These are phyloP conservation scores for Brassica napus DNA, from an alignment of 345 rosid species.

Conservation along the genomic window Da-Ae NC_063452.1:63629001-63629500, in stretches of 20 bases:
- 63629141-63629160: conserved; percentile 38
- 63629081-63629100: conserved; percentile 34
- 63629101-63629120: conserved; percentile 37
- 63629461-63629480: conserved; percentile 9
- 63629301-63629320: conserved; percentile 29
- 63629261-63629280: conserved; percentile 32
- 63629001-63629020: conserved; percentile 31
- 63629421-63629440: conserved; percentile 4
- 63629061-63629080: conserved; percentile 36
- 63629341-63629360: conserved; percentile 7
- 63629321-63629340: conserved; percentile 30
- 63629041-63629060: conserved; percentile 13
- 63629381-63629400: background rate
- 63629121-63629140: conserved; percentile 31
- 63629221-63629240: conserved; percentile 43
- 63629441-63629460: conserved; percentile 21
- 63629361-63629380: background rate
- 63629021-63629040: conserved; percentile 20
- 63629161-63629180: conserved; percentile 37
- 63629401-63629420: background rate
- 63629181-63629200: conserved; percentile 37
- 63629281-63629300: conserved; percentile 17
- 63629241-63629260: conserved; percentile 45
- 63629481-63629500: conserved; percentile 13
- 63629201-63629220: conserved; percentile 45